Percentiles rank a stretch among this genome's conserved stretches.
phyloP scores from a whole-genome alignment of 2,329 filamentous ascomycete genomes.

The Cordyceps sp. region DNA sequence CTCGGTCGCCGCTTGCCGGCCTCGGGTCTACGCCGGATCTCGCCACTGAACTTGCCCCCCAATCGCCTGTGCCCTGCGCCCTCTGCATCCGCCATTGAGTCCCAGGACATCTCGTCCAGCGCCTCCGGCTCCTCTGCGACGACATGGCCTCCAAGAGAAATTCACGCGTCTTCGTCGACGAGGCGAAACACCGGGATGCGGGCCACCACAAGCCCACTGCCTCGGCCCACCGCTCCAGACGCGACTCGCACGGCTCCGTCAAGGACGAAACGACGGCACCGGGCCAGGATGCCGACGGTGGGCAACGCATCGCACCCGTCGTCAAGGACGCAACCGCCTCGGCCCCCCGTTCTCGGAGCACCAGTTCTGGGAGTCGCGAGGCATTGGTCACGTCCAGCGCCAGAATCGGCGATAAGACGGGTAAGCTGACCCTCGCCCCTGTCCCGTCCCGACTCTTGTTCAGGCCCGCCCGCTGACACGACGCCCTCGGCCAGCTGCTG shows the following conservation, averaged over 20 bases:
- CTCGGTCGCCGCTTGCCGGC: too few species aligned
- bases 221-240: constrained; percentile 11
- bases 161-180: constrained; percentile 12
- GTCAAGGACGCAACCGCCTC: constrained; percentile 5
- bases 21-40: too few species aligned
- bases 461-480: too few species aligned
- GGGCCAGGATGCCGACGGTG: constrained; percentile 9
- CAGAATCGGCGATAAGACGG: neutral
- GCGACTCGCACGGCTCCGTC: constrained; percentile 12
- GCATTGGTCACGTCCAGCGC: neutral
- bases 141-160: constrained; percentile 10
- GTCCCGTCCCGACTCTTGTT: too few species aligned
- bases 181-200: constrained; percentile 6
- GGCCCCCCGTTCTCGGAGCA: constrained; percentile 7
- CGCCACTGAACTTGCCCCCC: too few species aligned
- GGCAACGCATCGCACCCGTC: constrained; percentile 4
- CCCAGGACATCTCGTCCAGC: neutral
- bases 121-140: neutral
- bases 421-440: too few species aligned
- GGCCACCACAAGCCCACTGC: constrained; percentile 3
- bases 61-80: neutral
- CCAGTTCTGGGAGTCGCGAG: neutral
- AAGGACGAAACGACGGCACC: constrained; percentile 11
- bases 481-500: neutral
- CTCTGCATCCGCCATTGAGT: neutral